These are phyloP conservation scores for Macadamia tetraphylla DNA, from an alignment of 164 flowering plant genomes.

Conservation along the genomic window DNA sequence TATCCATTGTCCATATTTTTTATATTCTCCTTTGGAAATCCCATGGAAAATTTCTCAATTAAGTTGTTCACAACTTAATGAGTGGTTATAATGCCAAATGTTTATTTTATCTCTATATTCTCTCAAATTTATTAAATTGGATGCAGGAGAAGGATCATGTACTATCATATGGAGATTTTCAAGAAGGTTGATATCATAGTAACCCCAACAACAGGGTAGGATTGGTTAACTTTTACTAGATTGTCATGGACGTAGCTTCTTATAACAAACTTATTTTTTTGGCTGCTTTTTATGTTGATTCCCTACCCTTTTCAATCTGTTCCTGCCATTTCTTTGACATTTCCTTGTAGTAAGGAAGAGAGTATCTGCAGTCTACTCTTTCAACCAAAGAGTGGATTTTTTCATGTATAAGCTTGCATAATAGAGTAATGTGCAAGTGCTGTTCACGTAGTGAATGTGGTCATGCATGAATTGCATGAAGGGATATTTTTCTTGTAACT, in stretches of 20 bases:
- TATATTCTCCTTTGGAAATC: not conserved
- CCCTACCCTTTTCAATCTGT: not conserved
- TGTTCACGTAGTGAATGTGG: not conserved
- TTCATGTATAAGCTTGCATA: not conserved
- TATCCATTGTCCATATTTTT: not conserved
- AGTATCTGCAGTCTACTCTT: not conserved
- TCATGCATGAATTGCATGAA: constrained; percentile 3
- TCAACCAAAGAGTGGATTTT: not conserved
- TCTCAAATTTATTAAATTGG: constrained; percentile 1
- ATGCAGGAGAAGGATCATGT: constrained; percentile 84
- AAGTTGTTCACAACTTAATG: not conserved
- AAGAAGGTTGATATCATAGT: constrained; percentile 89
- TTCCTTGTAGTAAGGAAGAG: not conserved
- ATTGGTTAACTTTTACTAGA: not conserved
- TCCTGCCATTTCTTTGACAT: not conserved
- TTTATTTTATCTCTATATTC: not conserved
- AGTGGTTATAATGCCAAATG: not conserved
- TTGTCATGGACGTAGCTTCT: not conserved
- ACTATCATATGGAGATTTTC: constrained; percentile 82
- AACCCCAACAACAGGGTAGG: constrained; percentile 98
- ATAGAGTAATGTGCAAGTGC: no score
- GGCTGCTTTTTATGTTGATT: not conserved
- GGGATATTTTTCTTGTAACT: not conserved
- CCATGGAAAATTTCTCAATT: not conserved
- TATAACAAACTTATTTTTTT: not conserved